Base-by-base conservation (phyloP, 2,329 filamentous ascomycete species). In the Diaporthe australafricana region DNA sequence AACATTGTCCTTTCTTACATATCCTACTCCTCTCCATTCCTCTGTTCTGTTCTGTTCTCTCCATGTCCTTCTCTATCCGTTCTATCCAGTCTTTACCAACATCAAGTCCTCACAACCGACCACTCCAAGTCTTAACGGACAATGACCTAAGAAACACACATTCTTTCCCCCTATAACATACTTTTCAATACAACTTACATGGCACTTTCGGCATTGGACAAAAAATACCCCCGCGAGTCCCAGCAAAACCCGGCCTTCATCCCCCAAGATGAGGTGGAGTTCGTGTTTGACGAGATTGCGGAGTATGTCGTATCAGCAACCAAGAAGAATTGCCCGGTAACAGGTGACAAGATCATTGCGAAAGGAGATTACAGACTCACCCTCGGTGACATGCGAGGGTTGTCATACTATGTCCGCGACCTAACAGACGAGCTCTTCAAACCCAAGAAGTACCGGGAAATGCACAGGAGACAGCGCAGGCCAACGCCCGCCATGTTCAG, bases 351-450 rank as follows among this genome's bases (percentile, higher is more conserved):
- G 32, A 4, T 30, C 12, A 50, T 68, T 16, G 38, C 45, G 12
- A 22, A 52, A 17, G 45, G 47, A 16, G 47, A 56, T 14, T 73
- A 71, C 30, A 45, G 53, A 38, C 38, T 71, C 68, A 68, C 25
- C 14, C 62, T 63, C 1, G 67, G 53, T 45, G 62, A 68, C 20
- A 22, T 71, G 40, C 62, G 22, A 47, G 68, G 62, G 16, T 14
- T 73, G 0, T 50, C 70, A n/a, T 63, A 56, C 22, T 45, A 40
- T 16, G 53, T 73, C 38, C 45, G 50, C 42, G 27, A 68, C 20
- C 22, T 47, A 53, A 42, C 55, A 16, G 55, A 63, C 17, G 53
- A 47, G 22, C 42, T 53, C n/a, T 48, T 47, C 30, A 60, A 70
- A 20, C 30, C 45, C 6, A 47, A 25, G 4, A 38, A 32, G 40